Evolutionary conservation across 1,284 basidiomycete genomes (phyloP), one percentile per base, ranked within the genome.

Genomic region (Stereum hirsutum): DNA sequence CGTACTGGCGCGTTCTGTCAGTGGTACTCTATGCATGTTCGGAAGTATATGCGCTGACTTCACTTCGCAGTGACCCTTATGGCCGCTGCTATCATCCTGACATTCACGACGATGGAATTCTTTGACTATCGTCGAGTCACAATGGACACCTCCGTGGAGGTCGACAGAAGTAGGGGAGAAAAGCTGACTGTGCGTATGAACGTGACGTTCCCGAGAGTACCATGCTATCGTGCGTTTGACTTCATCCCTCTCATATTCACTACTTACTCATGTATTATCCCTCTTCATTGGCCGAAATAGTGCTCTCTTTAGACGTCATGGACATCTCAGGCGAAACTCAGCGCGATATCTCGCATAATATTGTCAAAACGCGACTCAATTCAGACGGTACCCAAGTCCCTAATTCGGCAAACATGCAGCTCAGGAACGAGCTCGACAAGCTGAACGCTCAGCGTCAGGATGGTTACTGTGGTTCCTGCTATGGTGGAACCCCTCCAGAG

Each of bases 321-420:
- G 96, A 99, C 60, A 96, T 99, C 49, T 91, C 88, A 45, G 96
- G 96, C 23, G 95, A 98, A 68, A 81, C 87, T 35, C 92, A 96
- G 59, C 75, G 84, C 48, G 93, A 96, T 55, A 62, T 96, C 36
- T 75, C 88, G 10, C 95, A 98, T 63, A 92, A 93, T 57, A 75
- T 99, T 47, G 57, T 84, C 46, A 96, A 98, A 61, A 83, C 78
- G 6, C 80, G 96, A 15, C 65, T 98, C 21, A 74, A 79, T 48
- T 58, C 68, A 23, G 54, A 69, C 5, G 92, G 93, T 3, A 56
- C 60, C 7, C 60, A 67, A 11, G 70, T 95, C n/a, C 66, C n/a
- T 12, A 71, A 70, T 46, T 67, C 74, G 19, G 66, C 74, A 45
- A 75, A 62, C 47, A 70, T 70, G 41, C 85, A 89, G 43, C 70